A percentile compares a stretch with the other conserved stretches of the same genome.
These are phyloP conservation scores for Mycosphaerella arachidis DNA, from an alignment of 2,329 filamentous ascomycete species.

Conservation along the genomic window DNA sequence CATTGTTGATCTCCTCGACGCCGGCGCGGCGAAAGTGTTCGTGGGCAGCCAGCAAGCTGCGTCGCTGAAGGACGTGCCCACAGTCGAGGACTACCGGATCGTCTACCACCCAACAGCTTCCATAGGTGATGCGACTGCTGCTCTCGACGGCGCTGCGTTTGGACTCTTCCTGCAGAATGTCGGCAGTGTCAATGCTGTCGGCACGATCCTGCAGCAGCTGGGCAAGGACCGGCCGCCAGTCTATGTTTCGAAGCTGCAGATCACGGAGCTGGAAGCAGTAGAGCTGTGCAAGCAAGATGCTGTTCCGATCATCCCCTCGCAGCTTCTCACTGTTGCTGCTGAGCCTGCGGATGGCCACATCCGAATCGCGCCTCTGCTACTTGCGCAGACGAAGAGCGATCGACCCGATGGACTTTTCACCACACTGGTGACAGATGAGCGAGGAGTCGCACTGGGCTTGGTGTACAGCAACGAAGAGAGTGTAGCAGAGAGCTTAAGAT, in stretches of 20 bases:
- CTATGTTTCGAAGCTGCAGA: constrained; percentile 46
- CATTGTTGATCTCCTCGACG: constrained; percentile 74
- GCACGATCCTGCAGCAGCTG: constrained; percentile 48
- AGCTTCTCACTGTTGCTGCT: constrained; percentile 60
- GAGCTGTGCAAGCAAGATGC: constrained; percentile 42
- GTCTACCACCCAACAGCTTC: constrained; percentile 47
- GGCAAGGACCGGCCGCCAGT: constrained; percentile 47
- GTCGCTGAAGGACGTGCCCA: constrained; percentile 48
- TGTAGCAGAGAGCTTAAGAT: constrained; percentile 77
- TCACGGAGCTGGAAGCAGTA: constrained; percentile 38
- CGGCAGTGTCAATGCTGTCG: constrained; percentile 38
- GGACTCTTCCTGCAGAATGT: constrained; percentile 43
- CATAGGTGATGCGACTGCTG: constrained; percentile 39
- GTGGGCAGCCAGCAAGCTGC: constrained; percentile 66
- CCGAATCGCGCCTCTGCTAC: constrained; percentile 65
- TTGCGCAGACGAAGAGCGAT: constrained; percentile 74
- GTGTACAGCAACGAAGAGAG: constrained; percentile 95
- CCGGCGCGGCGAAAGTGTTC: constrained; percentile 80
- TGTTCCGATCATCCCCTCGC: constrained; percentile 71
- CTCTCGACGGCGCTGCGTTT: constrained; percentile 42
- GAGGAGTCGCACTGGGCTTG: constrained; percentile 76
- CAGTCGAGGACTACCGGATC: constrained; percentile 53
- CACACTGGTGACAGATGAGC: constrained; percentile 86
- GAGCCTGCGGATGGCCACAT: constrained; percentile 58
- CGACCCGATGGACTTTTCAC: constrained; percentile 77